Base-by-base conservation (phyloP, 768 basidiomycete species). In the Tubosaeta brunneosetosa region DNA sequence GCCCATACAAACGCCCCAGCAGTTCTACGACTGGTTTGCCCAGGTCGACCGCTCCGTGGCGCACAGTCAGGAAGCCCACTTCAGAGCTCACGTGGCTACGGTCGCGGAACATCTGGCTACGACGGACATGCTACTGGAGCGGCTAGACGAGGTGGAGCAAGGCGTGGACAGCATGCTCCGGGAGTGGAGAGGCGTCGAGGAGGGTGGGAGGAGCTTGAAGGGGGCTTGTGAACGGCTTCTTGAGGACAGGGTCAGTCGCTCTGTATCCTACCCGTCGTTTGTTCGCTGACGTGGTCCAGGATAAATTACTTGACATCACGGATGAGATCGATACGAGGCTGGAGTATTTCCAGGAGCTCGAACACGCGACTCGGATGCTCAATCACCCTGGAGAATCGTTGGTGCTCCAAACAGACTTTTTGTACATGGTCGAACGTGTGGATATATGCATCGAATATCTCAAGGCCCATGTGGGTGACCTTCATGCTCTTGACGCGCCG, bases 1-100 rank as follows among this genome's bases (percentile, higher is more conserved):
- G 37, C 86, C 90, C 5, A 85, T 98, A 36, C 81, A 87, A 56
- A 95, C 93, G 0, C 87, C 94, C 1, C 92, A 98, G 61, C 93
- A 97, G 59, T 95, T 99, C 70, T 92, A 94, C 65, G 95, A 98
- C 71, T 97, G 94, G 87, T 95, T 94, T 68, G 78, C 91, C 4
- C 77, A 88, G 37, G 84, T 99, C 49, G 94, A 97, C 58, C 79
- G 88, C 14, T 88, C 88, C 3, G 91, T 97, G 34, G 88, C 93
- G 8, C 92, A 93, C 62, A 89, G 89, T 53, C 95, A 98, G 63
- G 95, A 97, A 63, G 84, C 91, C 6, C 87, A 94, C 65, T 97
- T 97, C 67, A 80, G 91, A 25, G 83, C 85, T 1, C 90, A 97
- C 68, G 80, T 94, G 17, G 82, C 82, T 11, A 82, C 81, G 55